phyloP scores from a whole-genome alignment of 345 rosid genomes.

The Kernera saxatilis region DNA sequence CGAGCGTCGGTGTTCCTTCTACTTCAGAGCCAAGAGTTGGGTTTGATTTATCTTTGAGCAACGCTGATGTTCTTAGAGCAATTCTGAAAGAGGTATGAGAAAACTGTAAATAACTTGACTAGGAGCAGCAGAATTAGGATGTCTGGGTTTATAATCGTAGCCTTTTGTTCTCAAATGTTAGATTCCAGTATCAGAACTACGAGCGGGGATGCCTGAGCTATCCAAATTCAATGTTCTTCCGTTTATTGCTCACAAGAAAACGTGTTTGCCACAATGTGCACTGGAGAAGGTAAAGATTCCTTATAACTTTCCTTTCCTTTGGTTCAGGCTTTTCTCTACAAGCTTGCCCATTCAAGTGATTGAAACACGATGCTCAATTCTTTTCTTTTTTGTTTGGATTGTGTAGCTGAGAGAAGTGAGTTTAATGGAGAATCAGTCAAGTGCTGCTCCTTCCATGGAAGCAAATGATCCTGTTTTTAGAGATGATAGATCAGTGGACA shows the following conservation, averaged over 20 bases:
- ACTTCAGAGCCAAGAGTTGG: slow-evolving; percentile 2
- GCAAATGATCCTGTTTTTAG: slow-evolving; percentile 6
- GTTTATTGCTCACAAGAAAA: slow-evolving; percentile 30
- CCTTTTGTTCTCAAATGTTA: neutral
- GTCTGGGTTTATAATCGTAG: neutral
- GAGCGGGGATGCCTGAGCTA: slow-evolving; percentile 23
- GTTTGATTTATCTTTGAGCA: slow-evolving; percentile 24
- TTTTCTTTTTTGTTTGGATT: neutral
- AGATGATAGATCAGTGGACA: slow-evolving; percentile 1
- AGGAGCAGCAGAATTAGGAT: neutral
- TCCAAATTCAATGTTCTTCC: slow-evolving; percentile 29
- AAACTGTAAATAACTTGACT: neutral
- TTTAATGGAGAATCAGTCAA: slow-evolving; percentile 10
- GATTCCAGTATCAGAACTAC: slow-evolving; percentile 22
- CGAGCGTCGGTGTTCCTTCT: neutral
- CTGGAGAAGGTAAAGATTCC: slow-evolving; percentile 24
- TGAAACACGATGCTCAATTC: neutral
- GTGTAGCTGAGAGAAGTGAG: slow-evolving; percentile 18
- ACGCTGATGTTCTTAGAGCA: slow-evolving; percentile 9
- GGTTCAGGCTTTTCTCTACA: neutral
- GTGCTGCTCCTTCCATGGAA: slow-evolving; percentile 2
- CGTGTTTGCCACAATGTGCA: slow-evolving; percentile 21
- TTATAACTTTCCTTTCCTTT: neutral
- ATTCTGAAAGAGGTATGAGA: slow-evolving; percentile 22
- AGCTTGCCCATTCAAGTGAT: neutral